Conservation (phyloP, 805 yeast genomes). For the Lachancea dasiensis region DNA sequence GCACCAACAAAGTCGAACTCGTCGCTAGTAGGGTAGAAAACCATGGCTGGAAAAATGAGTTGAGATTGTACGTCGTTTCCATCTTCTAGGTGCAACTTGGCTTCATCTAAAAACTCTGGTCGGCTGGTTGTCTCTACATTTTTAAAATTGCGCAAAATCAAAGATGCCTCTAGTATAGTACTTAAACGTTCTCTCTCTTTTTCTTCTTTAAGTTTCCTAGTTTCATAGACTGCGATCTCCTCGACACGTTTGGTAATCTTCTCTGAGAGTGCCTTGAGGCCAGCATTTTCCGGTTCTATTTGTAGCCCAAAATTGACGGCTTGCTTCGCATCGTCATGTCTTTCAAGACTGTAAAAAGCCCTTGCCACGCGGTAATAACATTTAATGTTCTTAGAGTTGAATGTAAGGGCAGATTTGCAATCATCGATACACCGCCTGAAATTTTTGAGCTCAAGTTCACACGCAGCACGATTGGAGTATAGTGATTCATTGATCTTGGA, state of each 20-base stretch:
- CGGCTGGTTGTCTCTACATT: constrained; percentile 47
- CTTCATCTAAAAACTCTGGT: constrained; percentile 48
- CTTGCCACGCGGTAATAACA: constrained; percentile 82
- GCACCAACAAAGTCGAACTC: constrained; percentile 79
- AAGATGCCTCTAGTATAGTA: constrained; percentile 49
- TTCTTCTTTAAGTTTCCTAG: constrained; percentile 18
- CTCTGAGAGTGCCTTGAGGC: constrained; percentile 43
- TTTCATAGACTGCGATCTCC: constrained; percentile 29
- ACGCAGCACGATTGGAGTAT: constrained; percentile 80
- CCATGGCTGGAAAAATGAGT: constrained; percentile 71
- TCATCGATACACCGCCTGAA: constrained; percentile 83
- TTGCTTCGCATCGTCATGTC: constrained; percentile 64
- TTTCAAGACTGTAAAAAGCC: constrained; percentile 66
- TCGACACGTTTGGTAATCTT: constrained; percentile 38
- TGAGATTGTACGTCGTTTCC: constrained; percentile 67
- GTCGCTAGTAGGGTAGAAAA: constrained; percentile 75
- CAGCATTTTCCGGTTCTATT: constrained; percentile 53
- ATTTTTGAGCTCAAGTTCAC: constrained; percentile 79
- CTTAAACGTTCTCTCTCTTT: constrained; percentile 38
- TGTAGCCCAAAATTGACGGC: constrained; percentile 59
- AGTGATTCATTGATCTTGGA: constrained; percentile 54
- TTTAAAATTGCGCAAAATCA: constrained; percentile 51
- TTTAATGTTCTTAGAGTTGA: constrained; percentile 68
- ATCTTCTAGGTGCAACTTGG: constrained; percentile 55
- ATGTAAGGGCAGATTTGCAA: constrained; percentile 60